Base-by-base conservation (phyloP, 164 flowering plant genomes). In the Umbellularia californica region DNA sequence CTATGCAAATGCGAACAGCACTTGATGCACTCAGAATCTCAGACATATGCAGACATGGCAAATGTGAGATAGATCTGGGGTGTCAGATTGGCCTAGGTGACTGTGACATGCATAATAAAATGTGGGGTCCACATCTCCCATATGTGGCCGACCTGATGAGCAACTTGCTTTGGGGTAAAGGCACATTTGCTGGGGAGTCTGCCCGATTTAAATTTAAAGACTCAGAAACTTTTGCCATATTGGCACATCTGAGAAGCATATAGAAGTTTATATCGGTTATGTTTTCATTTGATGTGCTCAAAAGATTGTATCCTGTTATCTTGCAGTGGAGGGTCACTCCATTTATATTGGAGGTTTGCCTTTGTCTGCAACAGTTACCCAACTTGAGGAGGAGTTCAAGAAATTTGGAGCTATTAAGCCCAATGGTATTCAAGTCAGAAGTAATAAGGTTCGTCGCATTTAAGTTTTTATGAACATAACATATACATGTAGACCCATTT, bases 341-440 rank as follows among this genome's bases (percentile, higher is more conserved):
- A 85, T 92, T 28, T 88, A 94, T 77, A 77, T 94, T 68, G 81
- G 87, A 10, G 84, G 86, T 70, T 79, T 94, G 83, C 94, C 95
- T 69, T 74, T 80, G 69, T 79, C 75, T 71, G 81, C 78, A 30
- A 83, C 88, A 0, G 83, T 71, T 70, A 63, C 77, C 55, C 86
- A 87, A 78, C 88, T 94, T 65, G 93, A 87, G 78, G 80, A 75
- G 52, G 97, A 78, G 72, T 94, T 94, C 79, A 87, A 84, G 80
- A 91, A 75, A 71, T 96, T 90, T 86, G 99, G 99, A 30, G 84
- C 87, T 20, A 90, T 96, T 70, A 96, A 92, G 81, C 86, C 67
- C 68, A 83, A 75, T 63, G 99, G 99, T 25, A 82, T 96, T 73
- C 99, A 94, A 94, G 99, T 96, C 70, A 87, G 97, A 82, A 94